Conservation (phyloP, 345 rosid species). For the Euphorbia pulcherrima region DNA sequence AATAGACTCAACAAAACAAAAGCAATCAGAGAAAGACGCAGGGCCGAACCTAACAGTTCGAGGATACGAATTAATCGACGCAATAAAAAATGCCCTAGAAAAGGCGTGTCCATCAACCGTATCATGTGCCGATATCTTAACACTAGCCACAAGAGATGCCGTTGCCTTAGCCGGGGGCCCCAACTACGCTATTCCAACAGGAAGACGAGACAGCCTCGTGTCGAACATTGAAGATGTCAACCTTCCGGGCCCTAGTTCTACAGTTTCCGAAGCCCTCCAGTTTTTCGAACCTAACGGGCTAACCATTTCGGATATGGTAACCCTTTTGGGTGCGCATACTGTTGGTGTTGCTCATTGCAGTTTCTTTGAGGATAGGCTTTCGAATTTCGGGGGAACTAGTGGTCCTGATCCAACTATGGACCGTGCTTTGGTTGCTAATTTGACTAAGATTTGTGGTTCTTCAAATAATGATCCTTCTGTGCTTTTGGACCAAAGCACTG, state of each 20-base stretch:
- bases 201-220: conserved; percentile 56
- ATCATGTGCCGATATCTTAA: conserved; percentile 67
- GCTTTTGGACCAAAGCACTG: conserved; percentile 58
- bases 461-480: conserved; percentile 39
- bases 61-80: conserved; percentile 56
- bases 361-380: conserved; percentile 51
- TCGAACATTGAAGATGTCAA: conserved; percentile 42
- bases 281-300: conserved; percentile 43
- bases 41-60: conserved; percentile 67
- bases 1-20: conserved; percentile 43
- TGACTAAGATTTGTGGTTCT: conserved; percentile 35
- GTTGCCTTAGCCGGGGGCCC: conserved; percentile 58
- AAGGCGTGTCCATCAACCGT: conserved; percentile 52
- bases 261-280: conserved; percentile 37
- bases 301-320: conserved; percentile 51
- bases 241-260: conserved; percentile 57
- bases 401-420: conserved; percentile 56
- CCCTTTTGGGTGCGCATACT: conserved; percentile 70
- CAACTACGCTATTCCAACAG: conserved; percentile 43
- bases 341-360: conserved; percentile 68
- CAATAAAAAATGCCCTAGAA: conserved; percentile 52
- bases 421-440: conserved; percentile 32
- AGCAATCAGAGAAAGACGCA: conserved; percentile 50
- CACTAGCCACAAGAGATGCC: conserved; percentile 59
- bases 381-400: conserved; percentile 39